These are phyloP conservation scores for Fusarium begoniae DNA, from an alignment of 2,329 filamentous ascomycete genomes.

Conservation along the genomic window DNA sequence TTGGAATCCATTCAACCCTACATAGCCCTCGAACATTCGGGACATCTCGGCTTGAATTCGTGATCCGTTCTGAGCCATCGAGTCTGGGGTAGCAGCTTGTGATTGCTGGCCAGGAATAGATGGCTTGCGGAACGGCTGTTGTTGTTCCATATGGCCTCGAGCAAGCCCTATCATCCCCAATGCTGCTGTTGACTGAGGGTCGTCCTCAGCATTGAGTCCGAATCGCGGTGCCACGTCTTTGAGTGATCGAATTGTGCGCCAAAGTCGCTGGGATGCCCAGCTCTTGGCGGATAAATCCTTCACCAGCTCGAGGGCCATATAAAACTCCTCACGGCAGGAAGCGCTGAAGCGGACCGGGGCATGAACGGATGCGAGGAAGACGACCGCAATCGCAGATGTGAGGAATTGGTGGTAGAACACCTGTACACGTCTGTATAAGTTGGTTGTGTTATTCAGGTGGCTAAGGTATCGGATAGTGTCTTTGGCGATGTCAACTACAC, in stretches of 20 bases:
- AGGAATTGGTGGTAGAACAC: constrained; percentile 85
- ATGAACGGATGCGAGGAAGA: constrained; percentile 81
- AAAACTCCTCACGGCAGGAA: constrained; percentile 78
- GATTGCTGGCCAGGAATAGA: constrained; percentile 41
- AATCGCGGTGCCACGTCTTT: constrained; percentile 77
- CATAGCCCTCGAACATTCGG: constrained; percentile 54
- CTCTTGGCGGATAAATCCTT: constrained; percentile 76
- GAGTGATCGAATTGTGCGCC: constrained; percentile 75
- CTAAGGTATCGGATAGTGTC: constrained; percentile 78
- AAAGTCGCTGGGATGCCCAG: constrained; percentile 76
- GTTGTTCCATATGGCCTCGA: constrained; percentile 48
- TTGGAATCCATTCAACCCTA: constrained; percentile 49
- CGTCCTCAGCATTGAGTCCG: constrained; percentile 62
- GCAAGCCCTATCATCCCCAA: constrained; percentile 66
- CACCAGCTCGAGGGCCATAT: constrained; percentile 78
- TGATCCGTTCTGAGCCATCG: constrained; percentile 54
- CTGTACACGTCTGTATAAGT: constrained; percentile 76
- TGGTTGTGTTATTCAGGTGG: constrained; percentile 75
- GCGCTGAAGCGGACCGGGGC: constrained; percentile 76
- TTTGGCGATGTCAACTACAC: constrained; percentile 77
- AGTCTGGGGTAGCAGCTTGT: constrained; percentile 32
- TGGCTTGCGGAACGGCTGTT: constrained; percentile 43
- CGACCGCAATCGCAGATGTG: constrained; percentile 76
- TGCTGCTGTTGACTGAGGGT: constrained; percentile 62
- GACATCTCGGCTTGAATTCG: constrained; percentile 65